A percentile compares a stretch with the other conserved stretches of the same genome.
These are phyloP conservation scores for Hypocreales sp. DNA, from an alignment of 2,329 filamentous ascomycete genomes.

Conservation along the genomic window DNA sequence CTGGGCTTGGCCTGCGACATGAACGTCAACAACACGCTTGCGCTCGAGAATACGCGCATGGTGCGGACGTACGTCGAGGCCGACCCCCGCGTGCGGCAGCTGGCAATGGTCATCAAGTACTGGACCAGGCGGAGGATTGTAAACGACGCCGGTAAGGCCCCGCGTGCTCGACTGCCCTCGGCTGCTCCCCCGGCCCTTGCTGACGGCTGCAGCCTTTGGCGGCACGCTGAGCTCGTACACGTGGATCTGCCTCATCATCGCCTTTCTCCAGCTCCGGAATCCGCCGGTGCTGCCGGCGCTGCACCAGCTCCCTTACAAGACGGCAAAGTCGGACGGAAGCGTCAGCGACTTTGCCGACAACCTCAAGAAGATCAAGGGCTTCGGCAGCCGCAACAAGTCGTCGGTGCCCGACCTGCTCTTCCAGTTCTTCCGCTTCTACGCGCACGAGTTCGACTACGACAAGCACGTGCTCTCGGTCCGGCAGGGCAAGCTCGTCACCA, in stretches of 20 bases:
- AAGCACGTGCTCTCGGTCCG: constrained; percentile 73
- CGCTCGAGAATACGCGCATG: constrained; percentile 93
- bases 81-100: constrained; percentile 74
- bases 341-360: constrained; percentile 78
- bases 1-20: constrained; percentile 83
- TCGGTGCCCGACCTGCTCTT: constrained; percentile 78
- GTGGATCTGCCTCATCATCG: constrained; percentile 97
- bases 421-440: constrained; percentile 89
- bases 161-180: too few species aligned
- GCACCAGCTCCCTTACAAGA: constrained; percentile 45
- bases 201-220: constrained; percentile 52
- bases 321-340: constrained; percentile 44
- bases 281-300: constrained; percentile 75
- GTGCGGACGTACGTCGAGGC: constrained; percentile 93
- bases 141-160: constrained; percentile 77
- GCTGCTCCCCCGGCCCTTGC: constrained; percentile 2
- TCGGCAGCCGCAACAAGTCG: constrained; percentile 67
- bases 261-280: constrained; percentile 77
- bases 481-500: constrained; percentile 61
- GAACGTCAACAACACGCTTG: constrained; percentile 96
- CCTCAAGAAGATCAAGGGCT: constrained; percentile 55
- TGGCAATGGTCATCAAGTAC: constrained; percentile 95
- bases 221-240: constrained; percentile 96
- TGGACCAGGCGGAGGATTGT: constrained; percentile 89
- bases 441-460: constrained; percentile 83